These are phyloP conservation scores for Macrocybe sp. DNA, from an alignment of 1,284 basidiomycete species.

Conservation along the genomic window DNA sequence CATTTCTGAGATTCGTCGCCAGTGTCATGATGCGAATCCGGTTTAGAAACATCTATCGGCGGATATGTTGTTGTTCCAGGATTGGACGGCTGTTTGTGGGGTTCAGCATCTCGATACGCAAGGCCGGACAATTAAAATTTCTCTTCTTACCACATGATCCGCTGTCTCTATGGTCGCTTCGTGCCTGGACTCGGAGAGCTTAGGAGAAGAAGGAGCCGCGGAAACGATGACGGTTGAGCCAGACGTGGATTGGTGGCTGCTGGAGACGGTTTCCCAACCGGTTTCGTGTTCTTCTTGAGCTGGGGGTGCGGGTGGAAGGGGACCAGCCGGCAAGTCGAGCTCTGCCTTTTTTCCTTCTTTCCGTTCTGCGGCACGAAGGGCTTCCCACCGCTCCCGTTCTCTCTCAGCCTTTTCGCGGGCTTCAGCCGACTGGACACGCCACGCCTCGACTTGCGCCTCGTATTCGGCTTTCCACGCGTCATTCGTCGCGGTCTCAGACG, in stretches of 20 bases:
- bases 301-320: slow-evolving; percentile 6
- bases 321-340: slow-evolving; percentile 22
- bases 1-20: slow-evolving; percentile 56
- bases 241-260: slow-evolving; percentile 25
- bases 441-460: slow-evolving; percentile 63
- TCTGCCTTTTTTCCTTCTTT: slow-evolving; percentile 30
- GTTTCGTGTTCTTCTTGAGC: slow-evolving; percentile 24
- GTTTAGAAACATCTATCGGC: slow-evolving; percentile 12
- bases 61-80: slow-evolving; percentile 5
- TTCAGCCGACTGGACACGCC: slow-evolving; percentile 71
- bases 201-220: slow-evolving; percentile 10
- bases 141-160: slow-evolving; percentile 23
- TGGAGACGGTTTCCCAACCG: slow-evolving; percentile 47
- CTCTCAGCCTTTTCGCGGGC: slow-evolving; percentile 72
- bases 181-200: slow-evolving; percentile 41
- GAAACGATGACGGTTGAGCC: slow-evolving; percentile 5
- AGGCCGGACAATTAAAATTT: neutral
- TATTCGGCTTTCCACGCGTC: slow-evolving; percentile 48
- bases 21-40: slow-evolving; percentile 28
- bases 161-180: slow-evolving; percentile 36
- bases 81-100: slow-evolving; percentile 2
- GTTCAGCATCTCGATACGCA: slow-evolving; percentile 2
- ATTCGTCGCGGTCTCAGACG: slow-evolving; percentile 16
- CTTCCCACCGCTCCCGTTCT: slow-evolving; percentile 71
- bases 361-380: slow-evolving; percentile 35